Base-by-base conservation (phyloP, 1,139 yeast species). In the Geotrichum klebahnii region DNA sequence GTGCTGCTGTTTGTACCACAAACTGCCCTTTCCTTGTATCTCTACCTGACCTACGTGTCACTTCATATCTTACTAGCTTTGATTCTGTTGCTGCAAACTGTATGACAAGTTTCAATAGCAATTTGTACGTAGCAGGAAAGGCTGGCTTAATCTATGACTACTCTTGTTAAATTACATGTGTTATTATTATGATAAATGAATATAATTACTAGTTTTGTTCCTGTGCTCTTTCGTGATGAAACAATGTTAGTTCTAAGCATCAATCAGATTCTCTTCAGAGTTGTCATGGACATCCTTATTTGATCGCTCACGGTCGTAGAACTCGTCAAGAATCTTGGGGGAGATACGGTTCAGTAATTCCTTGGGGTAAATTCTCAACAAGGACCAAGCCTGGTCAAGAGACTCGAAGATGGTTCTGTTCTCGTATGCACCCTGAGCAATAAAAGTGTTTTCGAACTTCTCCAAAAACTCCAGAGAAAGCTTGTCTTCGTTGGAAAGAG, bases 341-440 rank as follows among this genome's bases (percentile, higher is more conserved):
- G 96, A 88, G 66, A 92, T 88, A 81, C 98, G 89, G 77, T 92
- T 94, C 70, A 92, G 84, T 84, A 92, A 78, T 74, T 92, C 97
- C 81, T 90, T 92, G 67, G 99, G 99, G 77, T 92, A 92, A 68
- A 92, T 92, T 78, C 99, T 88, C 70, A 92, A 79, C 69, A 92
- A 79, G 44, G 95, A 83, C 99, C 99, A 92, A 50, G 98, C 99
- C 70, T 86, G 90, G 69, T 92, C 98, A 68, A 92, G 81, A 43
- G 96, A 85, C 73, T 92, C 98, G 65, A 90, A 87, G 61, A 92
- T 83, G 46, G 88, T 77, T 79, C 98, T 85, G 72, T 89, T 80
- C 73, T 92, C 98, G 68, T 92, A 92, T 50, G 96, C 89, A 68
- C 97, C 97, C 75, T 92, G 99, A 49, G 89, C 68, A 63, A 92